A percentile compares a stretch with the other conserved stretches of the same genome.
phyloP scores from a whole-genome alignment of 768 basidiomycete species.

The Serendipita sp. region DNA sequence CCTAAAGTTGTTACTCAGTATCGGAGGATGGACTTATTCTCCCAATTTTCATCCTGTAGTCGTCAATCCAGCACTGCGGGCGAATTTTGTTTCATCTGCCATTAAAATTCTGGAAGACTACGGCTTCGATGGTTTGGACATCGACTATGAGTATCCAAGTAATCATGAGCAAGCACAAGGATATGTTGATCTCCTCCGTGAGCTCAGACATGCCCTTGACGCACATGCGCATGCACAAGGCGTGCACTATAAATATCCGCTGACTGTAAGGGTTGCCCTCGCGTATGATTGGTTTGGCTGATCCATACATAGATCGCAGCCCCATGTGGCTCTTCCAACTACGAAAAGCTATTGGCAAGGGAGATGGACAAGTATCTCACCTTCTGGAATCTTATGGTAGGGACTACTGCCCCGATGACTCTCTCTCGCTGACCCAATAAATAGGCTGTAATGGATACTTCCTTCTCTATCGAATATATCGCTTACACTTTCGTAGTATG shows the following conservation, averaged over 20 bases:
- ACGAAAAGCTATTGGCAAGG: conserved; percentile 54
- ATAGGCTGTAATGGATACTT: conserved; percentile 8
- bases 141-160: conserved; percentile 88
- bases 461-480: not conserved
- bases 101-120: conserved; percentile 74
- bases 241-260: conserved; percentile 44
- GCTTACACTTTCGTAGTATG: not conserved
- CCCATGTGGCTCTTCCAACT: conserved; percentile 80
- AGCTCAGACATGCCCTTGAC: conserved; percentile 62
- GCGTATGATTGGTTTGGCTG: not conserved
- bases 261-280: conserved; percentile 41
- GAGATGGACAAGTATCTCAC: conserved; percentile 84
- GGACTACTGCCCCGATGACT: conserved; percentile 40
- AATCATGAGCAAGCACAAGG: conserved; percentile 63
- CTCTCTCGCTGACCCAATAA: not conserved
- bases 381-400: conserved; percentile 94
- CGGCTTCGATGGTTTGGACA: conserved; percentile 80
- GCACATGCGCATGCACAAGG: conserved; percentile 50
- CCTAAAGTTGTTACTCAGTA: conserved; percentile 44
- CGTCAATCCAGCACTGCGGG: conserved; percentile 40
- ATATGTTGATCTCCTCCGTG: conserved; percentile 66
- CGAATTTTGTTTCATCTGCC: conserved; percentile 66
- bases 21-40: conserved; percentile 93
- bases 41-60: conserved; percentile 76
- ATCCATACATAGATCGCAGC: conserved; percentile 53